These are phyloP conservation scores for Penicillium pulvis DNA, from an alignment of 495 filamentous ascomycete genomes.

Conservation along the genomic window DNA sequence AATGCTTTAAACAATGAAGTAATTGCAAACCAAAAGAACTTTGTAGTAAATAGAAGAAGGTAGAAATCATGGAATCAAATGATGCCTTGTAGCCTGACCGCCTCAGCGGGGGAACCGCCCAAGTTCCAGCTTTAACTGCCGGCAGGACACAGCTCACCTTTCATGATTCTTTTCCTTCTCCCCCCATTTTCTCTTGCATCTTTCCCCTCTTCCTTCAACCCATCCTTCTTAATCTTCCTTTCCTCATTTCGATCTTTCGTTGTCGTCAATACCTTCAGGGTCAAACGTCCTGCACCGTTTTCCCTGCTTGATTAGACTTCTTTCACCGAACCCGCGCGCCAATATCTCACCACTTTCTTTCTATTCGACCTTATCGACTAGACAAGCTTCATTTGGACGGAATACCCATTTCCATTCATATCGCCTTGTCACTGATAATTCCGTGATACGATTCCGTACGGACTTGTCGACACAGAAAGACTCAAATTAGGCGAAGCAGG, in stretches of 20 bases:
- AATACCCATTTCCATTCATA: neutral
- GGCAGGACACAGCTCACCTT: constrained; percentile 27
- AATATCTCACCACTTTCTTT: constrained; percentile 1
- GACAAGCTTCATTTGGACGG: neutral
- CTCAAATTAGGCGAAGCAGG: constrained; percentile 34
- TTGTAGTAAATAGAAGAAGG: neutral
- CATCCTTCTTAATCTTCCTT: constrained; percentile 9
- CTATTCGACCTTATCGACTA: neutral
- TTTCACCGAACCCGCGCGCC: constrained; percentile 16
- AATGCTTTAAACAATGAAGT: neutral
- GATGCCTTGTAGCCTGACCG: constrained; percentile 28
- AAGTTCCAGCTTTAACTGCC: constrained; percentile 15
- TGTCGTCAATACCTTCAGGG: constrained; percentile 30
- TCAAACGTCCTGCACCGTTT: constrained; percentile 54
- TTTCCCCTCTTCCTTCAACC: constrained; percentile 20
- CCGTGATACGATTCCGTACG: neutral
- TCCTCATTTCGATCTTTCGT: neutral
- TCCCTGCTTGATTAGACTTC: constrained; percentile 37
- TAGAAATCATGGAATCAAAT: constrained; percentile 4
- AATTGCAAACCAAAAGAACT: neutral
- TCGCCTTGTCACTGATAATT: neutral
- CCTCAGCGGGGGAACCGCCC: constrained; percentile 26
- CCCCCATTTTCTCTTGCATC: constrained; percentile 24
- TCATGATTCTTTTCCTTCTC: constrained; percentile 37
- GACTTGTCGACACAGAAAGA: constrained; percentile 16